Percentiles rank a stretch among this genome's conserved stretches.
These are phyloP conservation scores for Zasmidium citrigriseum DNA, from an alignment of 2,329 filamentous ascomycete genomes.

Conservation along the genomic window DNA sequence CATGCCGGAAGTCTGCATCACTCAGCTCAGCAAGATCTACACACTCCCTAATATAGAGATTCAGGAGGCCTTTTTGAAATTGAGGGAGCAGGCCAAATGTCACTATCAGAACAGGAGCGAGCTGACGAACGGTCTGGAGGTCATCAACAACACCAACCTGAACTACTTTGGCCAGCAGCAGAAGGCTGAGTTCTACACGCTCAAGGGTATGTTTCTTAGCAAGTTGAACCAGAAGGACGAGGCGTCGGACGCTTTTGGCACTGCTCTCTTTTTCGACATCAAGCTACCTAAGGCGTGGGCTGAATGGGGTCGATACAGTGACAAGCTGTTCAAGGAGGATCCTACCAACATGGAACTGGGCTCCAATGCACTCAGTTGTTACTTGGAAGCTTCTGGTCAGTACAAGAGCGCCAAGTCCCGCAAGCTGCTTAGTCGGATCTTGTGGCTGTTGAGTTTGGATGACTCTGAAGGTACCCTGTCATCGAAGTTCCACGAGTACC, in stretches of 20 bases:
- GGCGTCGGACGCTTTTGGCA: constrained; percentile 90
- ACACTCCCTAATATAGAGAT: constrained; percentile 99
- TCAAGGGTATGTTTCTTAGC: constrained; percentile 99
- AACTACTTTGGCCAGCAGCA: constrained; percentile 96
- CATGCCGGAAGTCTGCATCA: constrained; percentile 95
- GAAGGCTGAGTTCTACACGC: constrained; percentile 97
- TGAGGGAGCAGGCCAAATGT: constrained; percentile 97
- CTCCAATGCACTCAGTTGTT: constrained; percentile 90
- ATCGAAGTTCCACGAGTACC: constrained; percentile 89
- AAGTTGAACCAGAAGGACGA: constrained; percentile 89
- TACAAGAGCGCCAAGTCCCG: constrained; percentile 97
- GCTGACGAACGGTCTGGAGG: constrained; percentile 87
- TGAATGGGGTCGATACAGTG: constrained; percentile 98
- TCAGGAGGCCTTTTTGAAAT: constrained; percentile 95
- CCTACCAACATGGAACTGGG: constrained; percentile 79
- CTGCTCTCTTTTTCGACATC: constrained; percentile 93
- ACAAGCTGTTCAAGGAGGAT: constrained; percentile 91
- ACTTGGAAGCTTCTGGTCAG: constrained; percentile 90
- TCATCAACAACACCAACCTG: constrained; percentile 99
- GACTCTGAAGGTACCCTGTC: constrained; percentile 82
- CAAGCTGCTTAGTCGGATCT: constrained; percentile 86
- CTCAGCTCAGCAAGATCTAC: constrained; percentile 94
- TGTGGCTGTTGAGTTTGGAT: constrained; percentile 94
- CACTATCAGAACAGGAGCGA: constrained; percentile 96
- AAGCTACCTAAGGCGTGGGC: constrained; percentile 96